Percentiles rank a stretch among this genome's conserved stretches.
These are phyloP conservation scores for Rhipidocladum racemiflorum DNA, from an alignment of 176 grass and related monocot species.

Conservation along the genomic window DNA sequence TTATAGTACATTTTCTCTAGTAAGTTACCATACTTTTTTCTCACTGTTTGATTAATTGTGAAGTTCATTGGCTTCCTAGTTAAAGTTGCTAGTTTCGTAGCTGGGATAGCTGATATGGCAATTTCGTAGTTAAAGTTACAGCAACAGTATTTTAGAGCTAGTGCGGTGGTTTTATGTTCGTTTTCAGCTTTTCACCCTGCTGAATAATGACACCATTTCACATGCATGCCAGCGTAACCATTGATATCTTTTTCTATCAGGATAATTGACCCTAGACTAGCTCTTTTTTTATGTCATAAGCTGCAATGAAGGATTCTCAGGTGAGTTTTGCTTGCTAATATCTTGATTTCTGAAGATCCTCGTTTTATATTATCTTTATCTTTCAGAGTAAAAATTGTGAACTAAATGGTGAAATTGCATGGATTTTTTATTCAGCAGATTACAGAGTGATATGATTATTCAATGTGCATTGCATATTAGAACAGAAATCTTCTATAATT, in stretches of 20 bases:
- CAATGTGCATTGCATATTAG: constrained; percentile 7
- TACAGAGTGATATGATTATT: not conserved
- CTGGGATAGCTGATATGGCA: not conserved
- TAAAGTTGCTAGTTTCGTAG: too few species aligned
- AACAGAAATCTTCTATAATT: not conserved
- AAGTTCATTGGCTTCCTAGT: not conserved
- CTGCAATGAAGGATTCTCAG: constrained; percentile 64
- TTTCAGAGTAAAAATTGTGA: not conserved
- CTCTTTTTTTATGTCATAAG: constrained; percentile 31
- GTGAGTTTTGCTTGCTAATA: constrained; percentile 31
- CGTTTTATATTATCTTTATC: not conserved
- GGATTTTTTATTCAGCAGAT: not conserved
- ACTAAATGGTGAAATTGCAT: constrained; percentile 3
- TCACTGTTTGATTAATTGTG: constrained; percentile 13
- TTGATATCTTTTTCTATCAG: constrained; percentile 22
- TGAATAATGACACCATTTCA: not conserved
- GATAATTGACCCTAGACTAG: constrained; percentile 14
- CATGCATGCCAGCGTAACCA: constrained; percentile 5
- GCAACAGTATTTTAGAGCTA: not conserved
- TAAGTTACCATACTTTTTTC: not conserved
- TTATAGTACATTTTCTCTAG: not conserved
- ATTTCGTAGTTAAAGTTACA: not conserved
- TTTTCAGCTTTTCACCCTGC: not conserved
- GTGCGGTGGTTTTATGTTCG: not conserved
- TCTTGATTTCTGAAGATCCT: not conserved